phyloP scores from a whole-genome alignment of 2,329 filamentous ascomycete genomes.

The Tolypocladium inflatum region DNA sequence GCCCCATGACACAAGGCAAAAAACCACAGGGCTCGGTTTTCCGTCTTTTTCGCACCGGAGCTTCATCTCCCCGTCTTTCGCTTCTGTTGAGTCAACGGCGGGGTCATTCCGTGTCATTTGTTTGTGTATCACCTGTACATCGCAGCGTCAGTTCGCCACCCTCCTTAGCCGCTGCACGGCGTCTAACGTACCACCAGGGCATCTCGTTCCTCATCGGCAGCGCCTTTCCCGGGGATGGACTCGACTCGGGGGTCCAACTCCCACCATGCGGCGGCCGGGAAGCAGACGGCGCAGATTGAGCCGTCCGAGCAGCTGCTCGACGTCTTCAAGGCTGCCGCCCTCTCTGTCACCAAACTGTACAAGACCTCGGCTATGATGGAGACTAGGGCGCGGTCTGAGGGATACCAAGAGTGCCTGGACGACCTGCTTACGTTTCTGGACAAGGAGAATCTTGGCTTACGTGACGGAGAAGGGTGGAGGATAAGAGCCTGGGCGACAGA shows the following conservation, averaged over 20 bases:
- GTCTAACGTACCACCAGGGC: background rate
- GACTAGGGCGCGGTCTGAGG: constrained; percentile 64
- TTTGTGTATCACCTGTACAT: background rate
- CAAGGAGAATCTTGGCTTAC: constrained; percentile 66
- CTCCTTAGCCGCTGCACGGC: background rate
- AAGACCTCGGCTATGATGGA: constrained; percentile 79
- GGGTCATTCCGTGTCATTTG: constrained; percentile 1
- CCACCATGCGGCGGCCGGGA: constrained; percentile 12
- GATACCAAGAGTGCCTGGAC: constrained; percentile 90
- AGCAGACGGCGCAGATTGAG: constrained; percentile 21
- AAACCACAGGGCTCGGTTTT: background rate
- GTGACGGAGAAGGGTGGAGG: constrained; percentile 65
- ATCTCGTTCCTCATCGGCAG: background rate
- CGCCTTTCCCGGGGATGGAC: constrained; percentile 6
- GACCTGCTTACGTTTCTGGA: constrained; percentile 83
- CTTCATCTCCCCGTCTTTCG: background rate
- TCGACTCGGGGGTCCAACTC: constrained; percentile 2
- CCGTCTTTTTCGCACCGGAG: background rate
- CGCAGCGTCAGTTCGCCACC: background rate
- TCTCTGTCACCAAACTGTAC: constrained; percentile 94
- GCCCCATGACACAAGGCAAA: background rate
- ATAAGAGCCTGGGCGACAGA: constrained; percentile 59
- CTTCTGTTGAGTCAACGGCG: background rate
- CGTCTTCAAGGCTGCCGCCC: constrained; percentile 82
- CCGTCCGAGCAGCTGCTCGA: constrained; percentile 64